These are phyloP conservation scores for Ceratobasidium sp. DNA, from an alignment of 1,284 basidiomycete genomes.

Conservation along the genomic window DNA sequence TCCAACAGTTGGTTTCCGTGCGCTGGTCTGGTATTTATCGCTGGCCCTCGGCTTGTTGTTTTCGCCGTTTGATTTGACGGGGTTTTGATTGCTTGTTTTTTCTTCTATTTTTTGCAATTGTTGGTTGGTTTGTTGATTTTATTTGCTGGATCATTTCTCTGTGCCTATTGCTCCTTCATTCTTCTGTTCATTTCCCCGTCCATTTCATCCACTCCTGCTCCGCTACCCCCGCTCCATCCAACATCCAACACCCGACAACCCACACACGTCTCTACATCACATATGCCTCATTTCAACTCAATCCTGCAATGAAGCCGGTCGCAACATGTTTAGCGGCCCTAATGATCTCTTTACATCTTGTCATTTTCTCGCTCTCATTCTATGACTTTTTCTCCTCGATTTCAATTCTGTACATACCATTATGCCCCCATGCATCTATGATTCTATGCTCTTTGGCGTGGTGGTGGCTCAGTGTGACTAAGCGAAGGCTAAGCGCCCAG, in stretches of 20 bases:
- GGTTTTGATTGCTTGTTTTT: conserved; percentile 10
- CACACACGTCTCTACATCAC: too few relatives aligned
- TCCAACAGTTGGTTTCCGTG: conserved; percentile 22
- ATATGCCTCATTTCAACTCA: not conserved
- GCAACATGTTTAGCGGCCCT: too few relatives aligned
- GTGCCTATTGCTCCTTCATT: conserved; percentile 23
- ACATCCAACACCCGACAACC: conserved; percentile 6
- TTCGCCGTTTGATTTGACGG: conserved; percentile 23
- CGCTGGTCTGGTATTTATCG: conserved; percentile 23
- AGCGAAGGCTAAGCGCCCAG: conserved; percentile 1
- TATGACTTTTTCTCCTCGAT: too few relatives aligned
- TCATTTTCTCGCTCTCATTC: too few relatives aligned
- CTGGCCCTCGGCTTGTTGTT: conserved; percentile 11
- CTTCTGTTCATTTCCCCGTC: not conserved
- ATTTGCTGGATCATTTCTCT: conserved; percentile 27
- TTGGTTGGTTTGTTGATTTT: too few relatives aligned
- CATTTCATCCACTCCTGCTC: not conserved
- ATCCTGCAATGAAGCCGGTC: too few relatives aligned
- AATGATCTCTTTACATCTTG: too few relatives aligned
- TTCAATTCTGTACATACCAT: conserved; percentile 10
- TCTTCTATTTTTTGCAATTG: conserved; percentile 13
- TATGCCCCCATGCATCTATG: too few relatives aligned
- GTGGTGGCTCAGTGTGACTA: too few relatives aligned
- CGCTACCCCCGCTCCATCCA: not conserved
- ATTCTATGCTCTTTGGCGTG: too few relatives aligned